A percentile compares a stretch with the other conserved stretches of the same genome.
phyloP scores from a whole-genome alignment of 2,329 filamentous ascomycete genomes.

The Rhynchosporium secalis region DNA sequence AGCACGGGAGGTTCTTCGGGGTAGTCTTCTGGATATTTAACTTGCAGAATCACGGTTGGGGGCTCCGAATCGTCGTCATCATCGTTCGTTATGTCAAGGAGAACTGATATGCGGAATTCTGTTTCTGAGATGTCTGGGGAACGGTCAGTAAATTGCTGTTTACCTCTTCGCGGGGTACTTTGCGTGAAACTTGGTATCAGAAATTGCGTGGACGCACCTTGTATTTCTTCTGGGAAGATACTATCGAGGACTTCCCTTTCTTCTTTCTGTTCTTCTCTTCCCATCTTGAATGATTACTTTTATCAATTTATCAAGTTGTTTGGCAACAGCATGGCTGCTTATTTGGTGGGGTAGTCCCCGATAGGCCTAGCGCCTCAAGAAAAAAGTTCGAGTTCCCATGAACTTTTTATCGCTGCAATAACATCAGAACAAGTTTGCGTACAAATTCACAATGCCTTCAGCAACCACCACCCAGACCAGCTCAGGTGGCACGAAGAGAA shows the following conservation, averaged over 20 bases:
- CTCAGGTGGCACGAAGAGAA: constrained; percentile 56
- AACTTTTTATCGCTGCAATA: background rate
- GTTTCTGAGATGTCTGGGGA: constrained; percentile 79
- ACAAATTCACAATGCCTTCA: constrained; percentile 37
- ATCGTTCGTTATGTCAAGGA: constrained; percentile 73
- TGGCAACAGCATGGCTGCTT: background rate
- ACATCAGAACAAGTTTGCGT: constrained; percentile 6
- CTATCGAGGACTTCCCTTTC: constrained; percentile 97
- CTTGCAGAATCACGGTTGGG: constrained; percentile 75
- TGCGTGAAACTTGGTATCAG: background rate
- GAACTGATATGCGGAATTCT: constrained; percentile 82
- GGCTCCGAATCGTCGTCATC: constrained; percentile 62
- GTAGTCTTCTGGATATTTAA: constrained; percentile 87
- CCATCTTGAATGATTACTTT: constrained; percentile 49
- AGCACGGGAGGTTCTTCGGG: constrained; percentile 84
- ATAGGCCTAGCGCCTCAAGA: constrained; percentile 16
- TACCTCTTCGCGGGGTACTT: constrained; percentile 3
- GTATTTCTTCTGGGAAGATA: constrained; percentile 97
- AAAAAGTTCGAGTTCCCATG: constrained; percentile 18
- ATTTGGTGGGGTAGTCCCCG: constrained; percentile 10
- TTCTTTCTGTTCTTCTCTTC: constrained; percentile 85
- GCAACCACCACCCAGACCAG: constrained; percentile 46
- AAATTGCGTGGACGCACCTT: constrained; percentile 54
- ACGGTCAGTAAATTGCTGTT: constrained; percentile 17
- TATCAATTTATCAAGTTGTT: background rate